These are phyloP conservation scores for Geranium brycei DNA, from an alignment of 345 rosid species.

Conservation along the genomic window DNA sequence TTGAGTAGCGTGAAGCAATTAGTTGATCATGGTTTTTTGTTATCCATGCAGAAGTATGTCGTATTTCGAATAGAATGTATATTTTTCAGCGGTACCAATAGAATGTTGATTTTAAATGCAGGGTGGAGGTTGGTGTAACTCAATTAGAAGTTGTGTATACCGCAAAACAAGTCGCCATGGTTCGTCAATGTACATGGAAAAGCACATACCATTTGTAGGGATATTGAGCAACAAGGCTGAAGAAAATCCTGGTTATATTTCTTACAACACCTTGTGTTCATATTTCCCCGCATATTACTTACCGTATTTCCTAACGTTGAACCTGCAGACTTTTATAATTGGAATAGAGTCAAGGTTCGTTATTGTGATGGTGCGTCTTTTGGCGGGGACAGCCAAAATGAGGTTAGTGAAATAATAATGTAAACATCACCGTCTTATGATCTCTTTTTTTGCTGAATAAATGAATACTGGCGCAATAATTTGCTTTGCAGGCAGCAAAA, in stretches of 20 bases:
- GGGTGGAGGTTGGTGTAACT: slow-evolving; percentile 99
- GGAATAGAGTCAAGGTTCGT: slow-evolving; percentile 86
- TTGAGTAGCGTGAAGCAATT: no score
- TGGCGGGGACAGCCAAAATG: slow-evolving; percentile 46
- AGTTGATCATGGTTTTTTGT: no score
- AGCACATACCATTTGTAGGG: slow-evolving; percentile 66
- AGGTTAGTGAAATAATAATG: background rate
- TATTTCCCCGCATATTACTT: background rate
- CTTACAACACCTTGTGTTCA: background rate
- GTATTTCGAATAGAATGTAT: no score
- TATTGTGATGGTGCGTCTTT: slow-evolving; percentile 94
- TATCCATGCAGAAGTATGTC: no score
- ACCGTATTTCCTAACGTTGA: background rate
- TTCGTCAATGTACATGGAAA: slow-evolving; percentile 62
- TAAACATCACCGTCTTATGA: background rate
- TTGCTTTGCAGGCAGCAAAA: slow-evolving; percentile 56
- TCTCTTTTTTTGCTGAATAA: background rate
- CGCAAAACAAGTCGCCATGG: slow-evolving; percentile 66
- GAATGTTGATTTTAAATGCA: slow-evolving; percentile 9
- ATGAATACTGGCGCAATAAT: background rate
- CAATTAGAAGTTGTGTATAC: slow-evolving; percentile 43
- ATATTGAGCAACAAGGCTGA: slow-evolving; percentile 44
- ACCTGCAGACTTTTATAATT: slow-evolving; percentile 60
- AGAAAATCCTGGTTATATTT: slow-evolving; percentile 59
- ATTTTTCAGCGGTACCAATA: background rate